Conservation (phyloP, 495 filamentous ascomycete species). For the Cryomyces antarcticus region DNA sequence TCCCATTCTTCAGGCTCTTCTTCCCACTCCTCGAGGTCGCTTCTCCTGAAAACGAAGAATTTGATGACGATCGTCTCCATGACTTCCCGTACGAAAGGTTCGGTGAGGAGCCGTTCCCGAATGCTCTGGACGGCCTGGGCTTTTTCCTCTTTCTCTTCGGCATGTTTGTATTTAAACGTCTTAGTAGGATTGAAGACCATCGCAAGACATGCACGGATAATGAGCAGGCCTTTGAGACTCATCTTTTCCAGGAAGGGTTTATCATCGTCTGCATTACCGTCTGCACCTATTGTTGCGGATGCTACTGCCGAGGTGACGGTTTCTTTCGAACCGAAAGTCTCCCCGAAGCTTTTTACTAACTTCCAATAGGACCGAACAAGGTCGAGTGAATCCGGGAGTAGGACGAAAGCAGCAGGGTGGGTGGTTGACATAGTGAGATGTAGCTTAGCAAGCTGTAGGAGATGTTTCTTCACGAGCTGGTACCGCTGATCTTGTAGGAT, state of each 20-base stretch:
- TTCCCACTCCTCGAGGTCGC: slow-evolving; percentile 76
- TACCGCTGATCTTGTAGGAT: slow-evolving; percentile 22
- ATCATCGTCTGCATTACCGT: slow-evolving; percentile 31
- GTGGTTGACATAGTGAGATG: slow-evolving; percentile 62
- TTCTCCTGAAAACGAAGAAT: slow-evolving; percentile 72
- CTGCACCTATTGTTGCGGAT: slow-evolving; percentile 22
- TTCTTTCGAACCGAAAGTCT: slow-evolving; percentile 37
- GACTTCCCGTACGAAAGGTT: slow-evolving; percentile 52
- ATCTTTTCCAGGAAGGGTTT: slow-evolving; percentile 50
- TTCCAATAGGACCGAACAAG: slow-evolving; percentile 70
- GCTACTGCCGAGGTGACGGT: slow-evolving; percentile 6
- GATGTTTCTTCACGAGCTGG: slow-evolving; percentile 54
- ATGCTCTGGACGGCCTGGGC: slow-evolving; percentile 40
- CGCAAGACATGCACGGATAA: slow-evolving; percentile 65
- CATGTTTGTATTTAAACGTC: slow-evolving; percentile 60
- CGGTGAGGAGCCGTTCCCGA: slow-evolving; percentile 50
- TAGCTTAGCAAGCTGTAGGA: slow-evolving; percentile 76
- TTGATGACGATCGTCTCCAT: slow-evolving; percentile 67
- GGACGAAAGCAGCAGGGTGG: slow-evolving; percentile 61
- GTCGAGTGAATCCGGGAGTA: slow-evolving; percentile 54
- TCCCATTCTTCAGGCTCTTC: slow-evolving; percentile 91
- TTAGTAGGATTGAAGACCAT: slow-evolving; percentile 64
- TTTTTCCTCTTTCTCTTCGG: slow-evolving; percentile 49
- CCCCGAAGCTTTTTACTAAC: slow-evolving; percentile 51
- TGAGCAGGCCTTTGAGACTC: slow-evolving; percentile 56